phyloP scores from a whole-genome alignment of 2,329 filamentous ascomycete genomes.

The Trichophyton simii region DNA sequence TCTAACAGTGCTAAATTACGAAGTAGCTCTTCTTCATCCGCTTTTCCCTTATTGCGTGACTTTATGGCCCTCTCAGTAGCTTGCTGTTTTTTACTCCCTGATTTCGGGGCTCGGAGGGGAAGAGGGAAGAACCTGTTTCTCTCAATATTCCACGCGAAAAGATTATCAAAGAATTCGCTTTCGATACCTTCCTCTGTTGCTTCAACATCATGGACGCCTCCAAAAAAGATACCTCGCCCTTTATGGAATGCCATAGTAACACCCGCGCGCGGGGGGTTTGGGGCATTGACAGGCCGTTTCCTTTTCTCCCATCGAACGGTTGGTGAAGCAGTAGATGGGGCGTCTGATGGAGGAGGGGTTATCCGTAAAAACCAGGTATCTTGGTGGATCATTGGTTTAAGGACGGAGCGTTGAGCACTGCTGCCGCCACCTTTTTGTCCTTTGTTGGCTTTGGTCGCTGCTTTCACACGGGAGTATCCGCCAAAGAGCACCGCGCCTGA shows the following conservation, averaged over 20 bases:
- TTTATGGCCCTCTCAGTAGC: constrained; percentile 31
- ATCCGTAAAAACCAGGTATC: constrained; percentile 90
- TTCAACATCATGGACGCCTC: constrained; percentile 87
- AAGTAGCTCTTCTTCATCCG: constrained; percentile 81
- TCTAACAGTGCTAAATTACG: constrained; percentile 77
- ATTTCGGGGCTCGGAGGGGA: constrained; percentile 58
- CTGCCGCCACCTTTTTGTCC: constrained; percentile 50
- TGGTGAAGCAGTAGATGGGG: constrained; percentile 52
- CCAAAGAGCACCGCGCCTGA: constrained; percentile 81
- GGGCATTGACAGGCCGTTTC: constrained; percentile 83
- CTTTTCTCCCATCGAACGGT: constrained; percentile 79
- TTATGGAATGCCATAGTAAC: constrained; percentile 92
- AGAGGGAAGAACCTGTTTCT: constrained; percentile 90
- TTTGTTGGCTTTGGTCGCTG: constrained; percentile 46
- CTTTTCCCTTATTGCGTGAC: constrained; percentile 59
- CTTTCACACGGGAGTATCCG: constrained; percentile 85
- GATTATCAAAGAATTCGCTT: constrained; percentile 86
- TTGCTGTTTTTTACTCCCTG: constrained; percentile 47
- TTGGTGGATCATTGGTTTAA: constrained; percentile 82
- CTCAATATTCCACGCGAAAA: constrained; percentile 91
- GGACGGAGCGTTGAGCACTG: constrained; percentile 52
- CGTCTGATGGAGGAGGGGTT: constrained; percentile 56
- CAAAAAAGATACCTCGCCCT: constrained; percentile 82
- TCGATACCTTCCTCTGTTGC: constrained; percentile 90
- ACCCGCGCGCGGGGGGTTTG: constrained; percentile 70